These are phyloP conservation scores for Septoria petroselini DNA, from an alignment of 2,329 filamentous ascomycete species.

Conservation along the genomic window DNA sequence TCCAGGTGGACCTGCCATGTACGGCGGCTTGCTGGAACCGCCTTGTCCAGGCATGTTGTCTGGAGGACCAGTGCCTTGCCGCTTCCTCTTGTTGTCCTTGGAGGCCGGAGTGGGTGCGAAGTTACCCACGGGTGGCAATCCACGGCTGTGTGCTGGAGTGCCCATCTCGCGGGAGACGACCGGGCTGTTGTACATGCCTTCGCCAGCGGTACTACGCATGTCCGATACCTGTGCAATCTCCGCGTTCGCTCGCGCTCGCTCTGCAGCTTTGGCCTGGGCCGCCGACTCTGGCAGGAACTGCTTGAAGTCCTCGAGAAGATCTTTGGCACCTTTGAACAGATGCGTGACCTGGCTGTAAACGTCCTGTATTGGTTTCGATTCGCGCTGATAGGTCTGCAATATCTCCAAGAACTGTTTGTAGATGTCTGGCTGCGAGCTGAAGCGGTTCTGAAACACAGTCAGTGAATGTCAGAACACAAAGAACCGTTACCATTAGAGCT, in stretches of 20 bases:
- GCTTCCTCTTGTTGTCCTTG: slow-evolving; percentile 75
- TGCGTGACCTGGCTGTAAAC: slow-evolving; percentile 96
- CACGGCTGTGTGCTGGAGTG: slow-evolving; percentile 33
- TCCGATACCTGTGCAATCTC: slow-evolving; percentile 67
- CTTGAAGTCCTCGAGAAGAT: slow-evolving; percentile 96
- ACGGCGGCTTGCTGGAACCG: slow-evolving; percentile 29
- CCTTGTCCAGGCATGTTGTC: slow-evolving; percentile 31
- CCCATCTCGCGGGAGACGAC: slow-evolving; percentile 40
- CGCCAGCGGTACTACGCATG: slow-evolving; percentile 48
- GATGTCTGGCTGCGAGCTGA: slow-evolving; percentile 93
- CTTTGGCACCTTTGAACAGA: slow-evolving; percentile 87
- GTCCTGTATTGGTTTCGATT: slow-evolving; percentile 97
- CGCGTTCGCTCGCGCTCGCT: slow-evolving; percentile 56
- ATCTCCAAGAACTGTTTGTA: slow-evolving; percentile 99
- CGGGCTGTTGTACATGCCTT: slow-evolving; percentile 45
- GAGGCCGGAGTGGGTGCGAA: slow-evolving; percentile 83
- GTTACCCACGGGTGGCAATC: slow-evolving; percentile 87
- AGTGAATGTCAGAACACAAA: neutral
- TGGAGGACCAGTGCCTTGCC: slow-evolving; percentile 50
- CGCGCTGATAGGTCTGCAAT: slow-evolving; percentile 93
- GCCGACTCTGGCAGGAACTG: slow-evolving; percentile 94
- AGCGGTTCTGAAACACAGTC: slow-evolving; percentile 69
- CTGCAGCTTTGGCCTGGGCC: slow-evolving; percentile 61
- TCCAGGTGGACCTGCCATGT: slow-evolving; percentile 37
- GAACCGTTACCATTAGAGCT: neutral